Evolutionary conservation across 2,329 filamentous ascomycete genomes (phyloP).

Genomic region (Blastomyces percursus): DNA sequence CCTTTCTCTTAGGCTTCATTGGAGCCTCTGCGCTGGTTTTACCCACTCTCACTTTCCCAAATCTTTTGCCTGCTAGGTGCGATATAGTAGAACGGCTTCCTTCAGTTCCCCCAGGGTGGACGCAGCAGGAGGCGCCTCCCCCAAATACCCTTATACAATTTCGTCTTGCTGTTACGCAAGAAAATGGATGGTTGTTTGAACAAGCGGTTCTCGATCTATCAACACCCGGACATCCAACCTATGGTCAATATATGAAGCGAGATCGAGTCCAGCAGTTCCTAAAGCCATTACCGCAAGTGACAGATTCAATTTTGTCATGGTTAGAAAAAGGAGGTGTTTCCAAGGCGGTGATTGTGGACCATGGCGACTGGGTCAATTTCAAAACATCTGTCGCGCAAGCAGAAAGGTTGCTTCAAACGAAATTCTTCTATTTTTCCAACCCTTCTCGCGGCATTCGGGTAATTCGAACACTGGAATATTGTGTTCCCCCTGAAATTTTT

Average conservation of each 20-base stretch:
- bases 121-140: conserved; percentile 17
- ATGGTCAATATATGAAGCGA: conserved; percentile 53
- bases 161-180: conserved; percentile 41
- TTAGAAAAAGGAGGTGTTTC: conserved; percentile 42
- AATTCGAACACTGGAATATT: conserved; percentile 50
- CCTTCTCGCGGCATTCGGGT: conserved; percentile 31
- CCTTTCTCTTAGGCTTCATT: not conserved
- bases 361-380: conserved; percentile 54
- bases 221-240: conserved; percentile 46
- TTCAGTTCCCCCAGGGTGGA: conserved; percentile 27
- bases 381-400: conserved; percentile 32
- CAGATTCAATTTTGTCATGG: conserved; percentile 45
- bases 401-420: conserved; percentile 46
- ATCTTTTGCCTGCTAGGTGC: conserved; percentile 7
- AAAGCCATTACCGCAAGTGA: conserved; percentile 41
- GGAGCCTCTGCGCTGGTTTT: not conserved
- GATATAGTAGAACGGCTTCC: conserved; percentile 23
- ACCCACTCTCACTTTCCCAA: not conserved
- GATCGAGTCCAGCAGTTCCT: conserved; percentile 47
- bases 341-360: conserved; percentile 36
- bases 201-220: conserved; percentile 51
- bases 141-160: conserved; percentile 37
- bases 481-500: conserved; percentile 46
- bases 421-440: conserved; percentile 48
- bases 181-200: conserved; percentile 44